Evolutionary conservation across 768 basidiomycete genomes (phyloP).

Genomic region (Clitopilus hobsonii): DNA sequence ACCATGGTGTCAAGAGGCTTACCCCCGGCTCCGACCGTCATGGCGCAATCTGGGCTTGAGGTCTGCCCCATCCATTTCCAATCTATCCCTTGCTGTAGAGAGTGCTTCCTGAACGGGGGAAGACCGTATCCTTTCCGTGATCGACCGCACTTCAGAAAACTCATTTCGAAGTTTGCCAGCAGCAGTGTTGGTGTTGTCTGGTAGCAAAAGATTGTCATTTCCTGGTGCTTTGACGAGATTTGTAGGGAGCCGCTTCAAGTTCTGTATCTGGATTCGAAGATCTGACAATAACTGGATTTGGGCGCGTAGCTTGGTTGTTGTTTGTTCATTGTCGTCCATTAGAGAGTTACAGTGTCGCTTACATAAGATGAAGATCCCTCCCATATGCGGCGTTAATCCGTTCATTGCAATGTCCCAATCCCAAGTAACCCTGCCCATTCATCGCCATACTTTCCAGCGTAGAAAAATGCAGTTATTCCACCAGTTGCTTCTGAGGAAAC

Average conservation of each 20-base stretch:
- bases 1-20: slow-evolving; percentile 17
- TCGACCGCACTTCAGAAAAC: slow-evolving; percentile 7
- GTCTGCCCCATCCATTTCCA: slow-evolving; percentile 44
- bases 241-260: not conserved
- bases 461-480: slow-evolving; percentile 28
- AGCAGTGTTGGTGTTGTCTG: not conserved
- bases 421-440: slow-evolving; percentile 33
- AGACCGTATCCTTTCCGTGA: slow-evolving; percentile 26
- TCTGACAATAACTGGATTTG: not conserved
- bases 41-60: slow-evolving; percentile 41
- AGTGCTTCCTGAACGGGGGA: slow-evolving; percentile 58
- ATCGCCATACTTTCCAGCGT: slow-evolving; percentile 25
- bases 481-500: slow-evolving; percentile 12
- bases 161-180: slow-evolving; percentile 4
- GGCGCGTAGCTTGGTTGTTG: not conserved
- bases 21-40: slow-evolving; percentile 57
- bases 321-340: slow-evolving; percentile 1
- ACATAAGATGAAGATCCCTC: not conserved
- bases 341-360: not conserved
- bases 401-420: slow-evolving; percentile 22
- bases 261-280: not conserved
- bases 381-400: not conserved
- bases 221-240: not conserved
- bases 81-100: slow-evolving; percentile 48
- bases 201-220: not conserved